Conservation (phyloP, 345 rosid genomes). For the Rubroshorea leprosula region DNA sequence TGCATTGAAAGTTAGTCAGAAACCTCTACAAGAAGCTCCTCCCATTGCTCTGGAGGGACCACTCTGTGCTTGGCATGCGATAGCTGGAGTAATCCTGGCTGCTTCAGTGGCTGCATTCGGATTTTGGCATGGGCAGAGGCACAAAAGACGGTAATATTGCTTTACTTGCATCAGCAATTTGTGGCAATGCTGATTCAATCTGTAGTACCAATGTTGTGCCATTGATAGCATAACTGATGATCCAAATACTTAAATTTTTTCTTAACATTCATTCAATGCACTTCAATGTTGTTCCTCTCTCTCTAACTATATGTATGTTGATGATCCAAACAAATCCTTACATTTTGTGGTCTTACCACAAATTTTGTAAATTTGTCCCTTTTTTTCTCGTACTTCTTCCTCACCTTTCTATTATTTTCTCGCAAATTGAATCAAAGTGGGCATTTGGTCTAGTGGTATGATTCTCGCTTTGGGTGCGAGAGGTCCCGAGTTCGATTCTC, state of each 20-base stretch:
- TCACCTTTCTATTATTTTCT: too few relatives aligned
- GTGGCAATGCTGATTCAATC: slow-evolving; percentile 1
- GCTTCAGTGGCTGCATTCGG: slow-evolving; percentile 85
- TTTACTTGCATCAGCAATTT: not conserved
- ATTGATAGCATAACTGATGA: slow-evolving; percentile 23
- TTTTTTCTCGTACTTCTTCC: too few relatives aligned
- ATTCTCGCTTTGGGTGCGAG: slow-evolving; percentile 92
- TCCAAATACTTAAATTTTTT: slow-evolving; percentile 10
- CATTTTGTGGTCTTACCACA: too few relatives aligned
- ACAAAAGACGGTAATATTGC: slow-evolving; percentile 60
- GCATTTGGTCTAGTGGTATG: slow-evolving; percentile 89
- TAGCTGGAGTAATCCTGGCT: slow-evolving; percentile 69
- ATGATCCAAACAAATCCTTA: too few relatives aligned
- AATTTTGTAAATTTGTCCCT: too few relatives aligned
- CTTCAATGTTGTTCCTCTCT: too few relatives aligned
- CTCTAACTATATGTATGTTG: too few relatives aligned
- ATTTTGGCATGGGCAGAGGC: slow-evolving; percentile 83
- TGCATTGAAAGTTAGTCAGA: slow-evolving; percentile 48
- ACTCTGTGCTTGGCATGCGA: slow-evolving; percentile 54
- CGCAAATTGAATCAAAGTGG: slow-evolving; percentile 6
- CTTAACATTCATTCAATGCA: too few relatives aligned
- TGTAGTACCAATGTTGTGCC: slow-evolving; percentile 31
- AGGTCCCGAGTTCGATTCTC: slow-evolving; percentile 74
- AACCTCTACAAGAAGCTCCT: slow-evolving; percentile 22
- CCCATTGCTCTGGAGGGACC: slow-evolving; percentile 41